Conservation (phyloP, 225 moss, liverwort and hornwort species). For the Marchantia polymorpha region DNA sequence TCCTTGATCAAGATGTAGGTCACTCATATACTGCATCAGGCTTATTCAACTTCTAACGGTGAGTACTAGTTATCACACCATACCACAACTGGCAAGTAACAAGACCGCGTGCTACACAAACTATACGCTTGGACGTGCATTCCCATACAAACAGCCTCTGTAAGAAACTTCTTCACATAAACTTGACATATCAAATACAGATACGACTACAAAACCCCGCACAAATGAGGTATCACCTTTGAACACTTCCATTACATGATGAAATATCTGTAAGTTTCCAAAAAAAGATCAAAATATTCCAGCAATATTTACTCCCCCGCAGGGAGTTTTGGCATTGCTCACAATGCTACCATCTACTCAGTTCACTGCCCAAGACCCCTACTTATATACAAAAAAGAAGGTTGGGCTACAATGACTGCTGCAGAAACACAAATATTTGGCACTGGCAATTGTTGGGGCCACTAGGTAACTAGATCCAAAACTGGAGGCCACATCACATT, state of each 20-base stretch:
- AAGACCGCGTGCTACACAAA: no score
- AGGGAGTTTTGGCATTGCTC: constrained; percentile 6
- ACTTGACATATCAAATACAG: no score
- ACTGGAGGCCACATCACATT: constrained; percentile 37
- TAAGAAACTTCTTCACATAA: no score
- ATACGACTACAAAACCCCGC: no score
- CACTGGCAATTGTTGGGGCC: constrained; percentile 2
- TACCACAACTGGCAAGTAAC: no score
- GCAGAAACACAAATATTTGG: constrained; percentile 15
- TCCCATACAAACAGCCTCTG: no score
- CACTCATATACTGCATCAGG: no score
- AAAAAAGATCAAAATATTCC: constrained; percentile 20
- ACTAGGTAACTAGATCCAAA: constrained; percentile 1
- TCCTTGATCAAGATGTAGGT: no score
- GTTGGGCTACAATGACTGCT: not conserved
- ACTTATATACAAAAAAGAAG: constrained; percentile 12
- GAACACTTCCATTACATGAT: constrained; percentile 20
- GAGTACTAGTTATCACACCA: no score
- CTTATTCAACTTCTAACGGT: no score
- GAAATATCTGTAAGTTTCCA: constrained; percentile 11
- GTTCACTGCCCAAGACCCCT: constrained; percentile 9
- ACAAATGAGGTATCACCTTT: constrained; percentile 4
- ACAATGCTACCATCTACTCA: constrained; percentile 12
- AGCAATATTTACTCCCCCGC: constrained; percentile 17
- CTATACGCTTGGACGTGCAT: no score